Evolutionary conservation across 2,329 filamentous ascomycete genomes (phyloP), one percentile per base, ranked within the genome.

Genomic region (Colletotrichum melonis): DNA sequence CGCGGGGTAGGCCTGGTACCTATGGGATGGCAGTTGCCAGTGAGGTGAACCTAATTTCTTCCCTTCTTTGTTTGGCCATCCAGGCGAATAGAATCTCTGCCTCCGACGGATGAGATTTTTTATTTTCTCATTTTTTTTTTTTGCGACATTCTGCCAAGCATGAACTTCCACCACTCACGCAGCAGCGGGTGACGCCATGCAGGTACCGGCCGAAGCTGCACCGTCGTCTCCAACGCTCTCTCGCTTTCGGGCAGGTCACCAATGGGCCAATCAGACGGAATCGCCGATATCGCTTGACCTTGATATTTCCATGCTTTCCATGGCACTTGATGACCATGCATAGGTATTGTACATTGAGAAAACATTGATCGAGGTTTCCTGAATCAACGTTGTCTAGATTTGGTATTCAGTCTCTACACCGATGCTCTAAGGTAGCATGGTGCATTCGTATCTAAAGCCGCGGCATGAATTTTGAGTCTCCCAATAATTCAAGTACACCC

Each of bases 401-500:
- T 5, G 11, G 11, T 55, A 2, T 54, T 35, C 6, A 14, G 1
- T 49, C 11, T 22, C 7, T 24, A 19, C 11, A 32, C 32, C 14
- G 7, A 54, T 19, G 8, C 5, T 35, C n/a, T 35, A 8, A 32
- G 30, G 30, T 1, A 35, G n/a, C 2, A 11, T 35, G n/a, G 32
- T 19, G 19, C 3, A 9, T 56, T 42, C 22, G 49, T 19, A 24
- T 4, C 38, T 56, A 73, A 35, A 73, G 46, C 4, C 32, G 62
- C n/a, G 70, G 55, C 38, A 19, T 63, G 26, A 30, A 26, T 24
- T 55, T 28, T 14, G 32, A n/a, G 8, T 60, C 49, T 12, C 59
- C 26, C 16, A 88, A 82, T 75, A 89, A 76, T 24, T 78, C 77
- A 3, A 81, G 79, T 11, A 89, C 87, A 63, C 86, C 86, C 59